Conservation (phyloP, 768 basidiomycete genomes). For the Mrakia blollopis region DNA sequence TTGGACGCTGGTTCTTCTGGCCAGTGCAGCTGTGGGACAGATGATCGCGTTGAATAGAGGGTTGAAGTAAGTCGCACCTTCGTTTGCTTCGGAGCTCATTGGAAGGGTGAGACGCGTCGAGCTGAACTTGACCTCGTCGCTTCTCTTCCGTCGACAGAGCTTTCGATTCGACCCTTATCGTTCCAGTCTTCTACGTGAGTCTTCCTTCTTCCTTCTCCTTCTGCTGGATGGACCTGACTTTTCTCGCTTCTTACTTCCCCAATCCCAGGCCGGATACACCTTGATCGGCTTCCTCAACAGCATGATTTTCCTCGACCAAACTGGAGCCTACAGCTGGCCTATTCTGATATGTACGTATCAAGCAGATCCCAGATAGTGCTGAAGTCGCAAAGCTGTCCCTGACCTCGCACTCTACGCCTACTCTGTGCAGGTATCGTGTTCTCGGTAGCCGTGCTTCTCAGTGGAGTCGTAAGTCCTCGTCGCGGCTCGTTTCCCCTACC, state of each 20-base stretch:
- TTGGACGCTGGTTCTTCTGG: slow-evolving; percentile 17
- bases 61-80: slow-evolving; percentile 27
- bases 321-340: slow-evolving; percentile 21
- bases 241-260: not conserved
- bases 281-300: slow-evolving; percentile 28
- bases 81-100: not conserved
- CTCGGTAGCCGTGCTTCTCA: slow-evolving; percentile 19
- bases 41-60: slow-evolving; percentile 32
- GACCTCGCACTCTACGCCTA: no score
- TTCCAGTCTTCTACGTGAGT: slow-evolving; percentile 30
- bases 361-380: no score
- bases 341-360: slow-evolving; percentile 21
- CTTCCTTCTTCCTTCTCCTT: no score
- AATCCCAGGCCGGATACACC: slow-evolving; percentile 19
- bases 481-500: not conserved
- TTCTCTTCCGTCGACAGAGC: not conserved
- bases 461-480: slow-evolving; percentile 17
- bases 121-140: not conserved
- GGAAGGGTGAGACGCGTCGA: not conserved
- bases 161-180: slow-evolving; percentile 28
- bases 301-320: slow-evolving; percentile 19
- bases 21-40: slow-evolving; percentile 10
- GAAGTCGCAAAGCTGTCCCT: no score
- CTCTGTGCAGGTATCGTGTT: no score
- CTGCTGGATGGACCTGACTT: not conserved